Conservation (phyloP, 1,284 basidiomycete genomes). For the Ceratobasidium sp. region DNA sequence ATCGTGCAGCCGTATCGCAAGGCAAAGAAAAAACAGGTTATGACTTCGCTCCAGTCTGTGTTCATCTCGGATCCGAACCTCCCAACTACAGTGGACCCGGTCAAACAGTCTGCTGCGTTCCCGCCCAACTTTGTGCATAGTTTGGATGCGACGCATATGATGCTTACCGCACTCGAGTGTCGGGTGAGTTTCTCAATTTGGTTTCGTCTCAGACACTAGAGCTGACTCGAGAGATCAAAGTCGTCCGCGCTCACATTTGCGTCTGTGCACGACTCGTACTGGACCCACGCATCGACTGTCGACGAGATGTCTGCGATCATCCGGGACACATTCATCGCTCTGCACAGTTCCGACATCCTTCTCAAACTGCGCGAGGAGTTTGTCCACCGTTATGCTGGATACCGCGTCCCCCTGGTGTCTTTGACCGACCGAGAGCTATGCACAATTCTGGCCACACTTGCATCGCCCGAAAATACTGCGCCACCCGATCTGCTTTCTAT, state of each 20-base stretch:
- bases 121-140: slow-evolving; percentile 99
- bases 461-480: slow-evolving; percentile 48
- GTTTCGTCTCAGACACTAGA: background rate
- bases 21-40: slow-evolving; percentile 76
- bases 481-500: slow-evolving; percentile 52
- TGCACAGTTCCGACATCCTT: slow-evolving; percentile 90
- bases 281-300: slow-evolving; percentile 93
- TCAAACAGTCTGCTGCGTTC: slow-evolving; percentile 95
- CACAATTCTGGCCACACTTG: slow-evolving; percentile 30
- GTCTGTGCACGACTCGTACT: slow-evolving; percentile 98
- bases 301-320: slow-evolving; percentile 92
- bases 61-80: slow-evolving; percentile 90
- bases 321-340: slow-evolving; percentile 91
- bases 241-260: slow-evolving; percentile 84
- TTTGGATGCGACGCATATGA: slow-evolving; percentile 98
- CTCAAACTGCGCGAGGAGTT: slow-evolving; percentile 74
- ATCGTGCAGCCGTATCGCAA: slow-evolving; percentile 98
- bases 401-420: slow-evolving; percentile 74
- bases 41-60: slow-evolving; percentile 90
- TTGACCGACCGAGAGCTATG: slow-evolving; percentile 55
- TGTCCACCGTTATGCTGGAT: slow-evolving; percentile 77
- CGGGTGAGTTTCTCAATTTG: slow-evolving; percentile 61
- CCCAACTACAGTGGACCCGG: slow-evolving; percentile 78
- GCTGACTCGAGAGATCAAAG: slow-evolving; percentile 54
- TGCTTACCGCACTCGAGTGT: slow-evolving; percentile 95